Base-by-base conservation (phyloP, 2,329 filamentous ascomycete species). In the Ophiocordyceps robertsii region DNA sequence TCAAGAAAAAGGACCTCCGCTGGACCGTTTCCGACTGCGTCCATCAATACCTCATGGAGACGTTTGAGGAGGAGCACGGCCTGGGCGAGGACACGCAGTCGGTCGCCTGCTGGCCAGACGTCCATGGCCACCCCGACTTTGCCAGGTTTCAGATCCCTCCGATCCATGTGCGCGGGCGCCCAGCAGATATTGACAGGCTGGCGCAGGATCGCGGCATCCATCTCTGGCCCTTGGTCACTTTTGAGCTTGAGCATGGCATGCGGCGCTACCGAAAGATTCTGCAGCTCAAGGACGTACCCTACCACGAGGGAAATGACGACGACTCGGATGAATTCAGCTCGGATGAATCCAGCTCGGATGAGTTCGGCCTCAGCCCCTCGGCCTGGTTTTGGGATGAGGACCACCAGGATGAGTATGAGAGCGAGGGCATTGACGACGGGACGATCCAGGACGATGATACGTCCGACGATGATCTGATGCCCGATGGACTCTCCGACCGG, bases 371-470 rank as follows among this genome's bases (percentile, higher is more conserved):
- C 19, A 19, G 19, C 19, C 3, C 19, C 19, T 46, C 50, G 7
- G 46, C 49, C 3, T 33, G 43, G 27, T 38, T 41, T 24, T 44
- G 44, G 0, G 45, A 49, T 0, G 36, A 43, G 1, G 49, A 53
- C 16, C 38, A 48, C 3, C n/a, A n/a, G n/a, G 50, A 62, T 29
- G 53, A 59, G 37, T 65, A 66, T 14, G 64, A 66, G 33, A 63
- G 62, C 37, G 61, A 63, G 0, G 61, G 60, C 0, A 64, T 66
- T 7, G 62, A 65, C 38, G 51, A 43, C 1, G 53, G 53, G 9
- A 53, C 62, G 12, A 44, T 52, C 1, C 54, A 60, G 14, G 43
- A 47, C 3, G 19, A 19, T 19, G 19, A 19, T 19, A 45, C 46
- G 1, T 56, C 56, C 12, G 43, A 50, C 13, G 44, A 47, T 43